Evolutionary conservation across 192 early-diverging fungal species (phyloP), one percentile per base, ranked within the genome.

Genomic region (Funneliformis geosporum): DNA sequence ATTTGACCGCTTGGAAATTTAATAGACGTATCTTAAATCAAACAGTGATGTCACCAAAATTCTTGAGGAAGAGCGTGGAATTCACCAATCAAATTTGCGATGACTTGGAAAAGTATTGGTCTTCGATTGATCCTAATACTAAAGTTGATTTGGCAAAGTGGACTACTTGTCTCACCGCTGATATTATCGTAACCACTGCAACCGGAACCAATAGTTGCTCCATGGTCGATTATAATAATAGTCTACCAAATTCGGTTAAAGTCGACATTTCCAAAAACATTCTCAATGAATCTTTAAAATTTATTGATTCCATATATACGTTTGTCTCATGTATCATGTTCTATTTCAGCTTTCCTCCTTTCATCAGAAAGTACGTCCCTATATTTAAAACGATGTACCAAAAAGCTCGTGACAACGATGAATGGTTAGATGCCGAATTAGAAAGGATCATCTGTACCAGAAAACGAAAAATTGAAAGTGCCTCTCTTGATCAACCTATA

Each of bases 41-140:
- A 11, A 14, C 38, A 16, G 12, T 42, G 5, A 75, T 40, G 23
- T n/a, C 60, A 14, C 10, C 75, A 38, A 28, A 8, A 43, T 76
- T 62, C 27, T 25, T 62, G 12, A 39, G 10, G 8, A 38, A 76
- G 39, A 40, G 16, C n/a, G 4, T 64, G 18, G 1, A 25, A n/a
- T 18, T 62, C 1, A 18, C 50, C 14, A 42, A 76, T 25, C 16
- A 40, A 23, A 23, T 21, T 40, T n/a, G 38, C 23, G 55, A 16
- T 27, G 73, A 60, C 10, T 16, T 43, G 5, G 73, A 75, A 75
- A 11, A 25, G 1, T 75, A 75, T 75, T 75, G 44, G 55, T 25
- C 18, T 14, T 2, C 25, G 21, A 7, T 60, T 5, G 25, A 23
- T 44, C 44, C 7, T 18, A 25, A 75, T n/a, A 39, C 11, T 21